phyloP scores from a whole-genome alignment of 1,284 basidiomycete species.

The Tilletiopsis washingtonensis region DNA sequence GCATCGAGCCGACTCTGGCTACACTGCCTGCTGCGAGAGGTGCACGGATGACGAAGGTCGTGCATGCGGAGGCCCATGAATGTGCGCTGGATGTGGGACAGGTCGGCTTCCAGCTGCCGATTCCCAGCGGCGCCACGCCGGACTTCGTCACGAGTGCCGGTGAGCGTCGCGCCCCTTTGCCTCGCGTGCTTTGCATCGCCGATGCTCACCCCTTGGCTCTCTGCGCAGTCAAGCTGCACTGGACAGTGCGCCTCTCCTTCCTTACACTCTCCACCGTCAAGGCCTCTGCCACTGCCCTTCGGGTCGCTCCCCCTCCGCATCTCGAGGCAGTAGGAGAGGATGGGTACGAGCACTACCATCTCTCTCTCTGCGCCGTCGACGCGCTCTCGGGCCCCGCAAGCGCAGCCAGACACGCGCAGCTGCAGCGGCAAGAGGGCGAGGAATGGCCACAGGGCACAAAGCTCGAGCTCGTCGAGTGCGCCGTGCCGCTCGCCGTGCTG shows the following conservation, averaged over 20 bases:
- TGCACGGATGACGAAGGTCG: slow-evolving; percentile 21
- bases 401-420: neutral
- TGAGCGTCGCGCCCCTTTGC: neutral
- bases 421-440: neutral
- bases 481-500: slow-evolving; percentile 35
- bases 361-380: slow-evolving; percentile 16
- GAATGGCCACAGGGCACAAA: slow-evolving; percentile 17
- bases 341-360: slow-evolving; percentile 35
- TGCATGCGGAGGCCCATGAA: slow-evolving; percentile 40
- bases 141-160: slow-evolving; percentile 37
- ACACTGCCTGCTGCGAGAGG: slow-evolving; percentile 24
- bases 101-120: slow-evolving; percentile 22
- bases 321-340: slow-evolving; percentile 21
- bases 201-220: neutral
- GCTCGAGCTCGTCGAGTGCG: slow-evolving; percentile 44
- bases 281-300: slow-evolving; percentile 1
- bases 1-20: slow-evolving; percentile 29
- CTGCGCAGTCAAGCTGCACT: slow-evolving; percentile 25
- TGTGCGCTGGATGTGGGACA: slow-evolving; percentile 34
- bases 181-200: neutral
- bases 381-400: slow-evolving; percentile 3
- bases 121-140: slow-evolving; percentile 38
- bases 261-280: slow-evolving; percentile 21
- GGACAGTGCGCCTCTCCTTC: slow-evolving; percentile 35
- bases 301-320: slow-evolving; percentile 22